These are phyloP conservation scores for Cystobasidium pallidum DNA, from an alignment of 1,284 basidiomycete species.

Conservation along the genomic window DNA sequence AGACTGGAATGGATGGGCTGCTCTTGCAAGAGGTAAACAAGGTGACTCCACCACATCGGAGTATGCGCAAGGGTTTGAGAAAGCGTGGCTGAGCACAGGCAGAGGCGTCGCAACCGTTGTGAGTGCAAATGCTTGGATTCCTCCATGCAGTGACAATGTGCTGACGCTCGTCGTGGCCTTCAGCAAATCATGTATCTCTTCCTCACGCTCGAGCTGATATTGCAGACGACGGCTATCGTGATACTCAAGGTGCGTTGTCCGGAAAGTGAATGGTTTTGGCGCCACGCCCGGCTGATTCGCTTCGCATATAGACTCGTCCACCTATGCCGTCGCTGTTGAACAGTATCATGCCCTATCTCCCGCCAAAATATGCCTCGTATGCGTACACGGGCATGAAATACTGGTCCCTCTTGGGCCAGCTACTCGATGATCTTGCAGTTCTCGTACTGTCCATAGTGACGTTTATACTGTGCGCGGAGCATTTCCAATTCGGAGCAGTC, in stretches of 20 bases:
- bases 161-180: not conserved
- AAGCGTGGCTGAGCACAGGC: slow-evolving; percentile 31
- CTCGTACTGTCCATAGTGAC: slow-evolving; percentile 35
- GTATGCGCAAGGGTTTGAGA: slow-evolving; percentile 39
- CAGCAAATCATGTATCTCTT: slow-evolving; percentile 53
- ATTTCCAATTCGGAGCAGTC: slow-evolving; percentile 22
- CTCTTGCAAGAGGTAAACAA: slow-evolving; percentile 42
- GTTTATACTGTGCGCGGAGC: slow-evolving; percentile 38
- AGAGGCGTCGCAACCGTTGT: slow-evolving; percentile 40
- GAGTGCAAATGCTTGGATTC: not conserved
- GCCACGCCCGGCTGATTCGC: not conserved
- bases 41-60: slow-evolving; percentile 15
- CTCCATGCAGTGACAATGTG: not conserved
- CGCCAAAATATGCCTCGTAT: slow-evolving; percentile 35
- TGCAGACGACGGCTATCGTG: slow-evolving; percentile 49
- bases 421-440: slow-evolving; percentile 46
- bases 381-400: slow-evolving; percentile 43
- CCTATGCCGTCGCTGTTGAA: slow-evolving; percentile 41
- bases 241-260: slow-evolving; percentile 32
- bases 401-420: slow-evolving; percentile 40
- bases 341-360: slow-evolving; percentile 44
- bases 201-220: slow-evolving; percentile 51
- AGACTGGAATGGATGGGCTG: slow-evolving; percentile 50
- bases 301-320: slow-evolving; percentile 17
- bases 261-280: not conserved